Evolutionary conservation across 768 basidiomycete species (phyloP).

Genomic region (Royoungia palumana): DNA sequence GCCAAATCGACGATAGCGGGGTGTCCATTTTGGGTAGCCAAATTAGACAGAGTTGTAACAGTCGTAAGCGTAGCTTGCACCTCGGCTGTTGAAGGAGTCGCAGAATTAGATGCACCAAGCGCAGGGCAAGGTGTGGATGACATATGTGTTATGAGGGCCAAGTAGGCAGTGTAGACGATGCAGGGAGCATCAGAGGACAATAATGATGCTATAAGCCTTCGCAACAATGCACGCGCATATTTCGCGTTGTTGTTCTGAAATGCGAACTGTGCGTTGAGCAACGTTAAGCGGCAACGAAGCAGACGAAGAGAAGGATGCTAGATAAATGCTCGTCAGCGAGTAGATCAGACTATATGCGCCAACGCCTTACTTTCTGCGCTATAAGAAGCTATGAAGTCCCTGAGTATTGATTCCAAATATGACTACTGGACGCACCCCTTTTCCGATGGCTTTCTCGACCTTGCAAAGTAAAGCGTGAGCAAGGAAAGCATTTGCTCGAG

Average conservation of each 20-base stretch:
- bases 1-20: slow-evolving; percentile 46
- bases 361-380: slow-evolving; percentile 52
- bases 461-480: slow-evolving; percentile 15
- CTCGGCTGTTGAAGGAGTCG: slow-evolving; percentile 12
- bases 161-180: slow-evolving; percentile 50
- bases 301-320: slow-evolving; percentile 65
- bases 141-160: slow-evolving; percentile 50
- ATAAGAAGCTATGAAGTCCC: slow-evolving; percentile 41
- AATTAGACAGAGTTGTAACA: slow-evolving; percentile 32
- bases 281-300: slow-evolving; percentile 56
- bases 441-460: slow-evolving; percentile 64
- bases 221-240: slow-evolving; percentile 57
- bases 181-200: slow-evolving; percentile 48
- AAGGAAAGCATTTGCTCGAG: not conserved
- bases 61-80: slow-evolving; percentile 31
- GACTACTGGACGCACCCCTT: slow-evolving; percentile 51
- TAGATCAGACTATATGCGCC: slow-evolving; percentile 6
- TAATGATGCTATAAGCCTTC: slow-evolving; percentile 49
- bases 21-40: slow-evolving; percentile 36
- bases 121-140: slow-evolving; percentile 22
- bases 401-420: not conserved
- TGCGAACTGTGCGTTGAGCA: slow-evolving; percentile 58
- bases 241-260: slow-evolving; percentile 48
- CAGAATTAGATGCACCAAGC: slow-evolving; percentile 1
- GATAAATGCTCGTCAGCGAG: slow-evolving; percentile 1